phyloP scores from a whole-genome alignment of 257 asterid species.

The Solanum ahanhuiri region DNA sequence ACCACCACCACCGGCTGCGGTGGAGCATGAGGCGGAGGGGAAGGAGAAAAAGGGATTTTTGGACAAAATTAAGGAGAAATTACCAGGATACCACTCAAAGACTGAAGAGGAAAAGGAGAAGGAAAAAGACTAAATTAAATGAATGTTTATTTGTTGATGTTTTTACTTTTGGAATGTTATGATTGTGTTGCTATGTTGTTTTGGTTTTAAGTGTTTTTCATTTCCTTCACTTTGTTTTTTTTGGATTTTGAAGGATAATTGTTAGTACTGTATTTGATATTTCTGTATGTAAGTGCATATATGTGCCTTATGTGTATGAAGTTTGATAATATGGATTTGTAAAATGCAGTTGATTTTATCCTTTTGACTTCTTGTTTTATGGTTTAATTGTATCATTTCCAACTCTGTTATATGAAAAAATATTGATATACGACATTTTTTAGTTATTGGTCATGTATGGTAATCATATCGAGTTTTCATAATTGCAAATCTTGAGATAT shows the following conservation, averaged over 20 bases:
- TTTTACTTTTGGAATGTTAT: background rate
- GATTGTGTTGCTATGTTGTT: constrained; percentile 7
- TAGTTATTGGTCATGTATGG: too few species aligned
- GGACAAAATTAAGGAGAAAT: constrained; percentile 90
- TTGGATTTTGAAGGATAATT: background rate
- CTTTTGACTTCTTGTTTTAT: background rate
- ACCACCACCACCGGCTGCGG: constrained; percentile 12
- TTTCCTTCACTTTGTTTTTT: background rate
- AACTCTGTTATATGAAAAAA: too few species aligned
- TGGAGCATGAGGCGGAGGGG: constrained; percentile 26
- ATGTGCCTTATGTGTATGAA: background rate
- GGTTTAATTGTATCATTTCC: background rate
- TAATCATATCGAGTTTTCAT: too few species aligned
- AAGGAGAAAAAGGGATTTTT: constrained; percentile 76
- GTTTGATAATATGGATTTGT: background rate
- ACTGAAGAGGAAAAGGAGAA: constrained; percentile 56
- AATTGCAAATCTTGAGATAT: too few species aligned
- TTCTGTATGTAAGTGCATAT: background rate
- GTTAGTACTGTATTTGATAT: background rate
- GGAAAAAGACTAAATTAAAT: constrained; percentile 17
- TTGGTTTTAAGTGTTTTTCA: background rate
- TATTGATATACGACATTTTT: too few species aligned
- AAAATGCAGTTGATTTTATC: background rate
- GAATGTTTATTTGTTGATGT: background rate
- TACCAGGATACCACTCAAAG: constrained; percentile 76